Conservation (phyloP, 352 stramenopile genomes). For the Phytophthora tentaculata region DNA sequence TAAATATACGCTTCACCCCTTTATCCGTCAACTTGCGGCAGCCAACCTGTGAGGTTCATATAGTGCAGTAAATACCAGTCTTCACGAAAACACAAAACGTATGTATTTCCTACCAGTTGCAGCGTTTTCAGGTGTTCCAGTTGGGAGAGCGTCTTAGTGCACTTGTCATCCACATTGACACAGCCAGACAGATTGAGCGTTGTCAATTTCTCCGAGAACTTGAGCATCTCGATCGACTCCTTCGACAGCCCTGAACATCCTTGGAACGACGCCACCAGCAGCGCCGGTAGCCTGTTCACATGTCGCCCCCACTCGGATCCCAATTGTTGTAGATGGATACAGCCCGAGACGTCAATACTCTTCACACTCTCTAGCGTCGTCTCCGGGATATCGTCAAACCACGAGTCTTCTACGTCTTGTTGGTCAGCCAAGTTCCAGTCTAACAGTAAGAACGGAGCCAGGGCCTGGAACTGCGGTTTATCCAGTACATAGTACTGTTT, state of each 20-base stretch:
- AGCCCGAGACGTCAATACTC: constrained; percentile 65
- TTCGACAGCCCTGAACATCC: constrained; percentile 52
- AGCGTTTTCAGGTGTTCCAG: constrained; percentile 51
- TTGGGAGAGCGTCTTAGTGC: constrained; percentile 45
- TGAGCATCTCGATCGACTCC: constrained; percentile 57
- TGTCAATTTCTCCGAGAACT: constrained; percentile 63
- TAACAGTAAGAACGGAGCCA: constrained; percentile 59
- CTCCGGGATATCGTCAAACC: constrained; percentile 64
- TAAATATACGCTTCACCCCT: constrained; percentile 54
- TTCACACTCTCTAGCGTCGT: constrained; percentile 55
- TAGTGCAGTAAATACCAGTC: not conserved
- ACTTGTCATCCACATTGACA: constrained; percentile 62
- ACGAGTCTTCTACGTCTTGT: constrained; percentile 61
- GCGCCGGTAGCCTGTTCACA: constrained; percentile 46
- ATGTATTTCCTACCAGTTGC: constrained; percentile 52
- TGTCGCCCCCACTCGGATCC: constrained; percentile 39
- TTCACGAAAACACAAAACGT: not conserved
- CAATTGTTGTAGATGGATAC: constrained; percentile 55
- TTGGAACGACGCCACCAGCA: constrained; percentile 59
- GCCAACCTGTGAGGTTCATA: constrained; percentile 41
- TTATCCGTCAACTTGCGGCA: constrained; percentile 60
- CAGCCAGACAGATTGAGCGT: constrained; percentile 68
- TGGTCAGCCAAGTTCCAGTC: constrained; percentile 65
- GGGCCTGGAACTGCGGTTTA: constrained; percentile 58
- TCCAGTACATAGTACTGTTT: constrained; percentile 60